phyloP scores from a whole-genome alignment of 306 rosid species.

The Malus sylvestris region DNA sequence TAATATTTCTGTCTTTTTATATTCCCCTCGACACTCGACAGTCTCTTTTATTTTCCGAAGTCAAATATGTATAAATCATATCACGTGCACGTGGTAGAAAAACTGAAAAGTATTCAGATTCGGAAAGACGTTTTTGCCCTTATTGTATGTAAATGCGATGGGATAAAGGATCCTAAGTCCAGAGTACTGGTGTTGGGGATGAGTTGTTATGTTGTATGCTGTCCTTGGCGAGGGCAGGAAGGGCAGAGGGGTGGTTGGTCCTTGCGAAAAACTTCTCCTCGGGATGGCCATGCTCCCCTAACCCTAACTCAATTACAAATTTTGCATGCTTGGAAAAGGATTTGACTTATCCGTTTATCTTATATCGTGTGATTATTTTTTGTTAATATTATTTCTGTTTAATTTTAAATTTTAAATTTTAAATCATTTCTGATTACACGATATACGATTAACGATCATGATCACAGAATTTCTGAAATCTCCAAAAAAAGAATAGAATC shows the following conservation, averaged over 20 bases:
- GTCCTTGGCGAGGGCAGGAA: background rate
- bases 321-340: background rate
- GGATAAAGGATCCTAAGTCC: background rate
- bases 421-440: fast-evolving
- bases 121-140: background rate
- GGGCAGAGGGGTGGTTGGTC: background rate
- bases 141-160: background rate
- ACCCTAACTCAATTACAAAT: background rate
- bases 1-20: background rate
- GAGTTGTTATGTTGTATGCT: background rate
- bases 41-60: background rate
- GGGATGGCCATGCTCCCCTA: background rate
- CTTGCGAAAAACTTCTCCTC: background rate
- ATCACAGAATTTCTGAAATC: fast-evolving
- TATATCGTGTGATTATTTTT: too few species aligned
- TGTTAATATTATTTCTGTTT: too few species aligned
- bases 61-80: background rate
- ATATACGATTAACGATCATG: fast-evolving
- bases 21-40: background rate
- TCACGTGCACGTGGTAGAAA: background rate
- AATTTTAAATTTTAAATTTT: too few species aligned
- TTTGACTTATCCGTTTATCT: fast-evolving
- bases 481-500: too few species aligned
- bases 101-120: background rate
- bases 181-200: background rate